phyloP scores from a whole-genome alignment of 352 stramenopile species.

The Ophiocytium majus region DNA sequence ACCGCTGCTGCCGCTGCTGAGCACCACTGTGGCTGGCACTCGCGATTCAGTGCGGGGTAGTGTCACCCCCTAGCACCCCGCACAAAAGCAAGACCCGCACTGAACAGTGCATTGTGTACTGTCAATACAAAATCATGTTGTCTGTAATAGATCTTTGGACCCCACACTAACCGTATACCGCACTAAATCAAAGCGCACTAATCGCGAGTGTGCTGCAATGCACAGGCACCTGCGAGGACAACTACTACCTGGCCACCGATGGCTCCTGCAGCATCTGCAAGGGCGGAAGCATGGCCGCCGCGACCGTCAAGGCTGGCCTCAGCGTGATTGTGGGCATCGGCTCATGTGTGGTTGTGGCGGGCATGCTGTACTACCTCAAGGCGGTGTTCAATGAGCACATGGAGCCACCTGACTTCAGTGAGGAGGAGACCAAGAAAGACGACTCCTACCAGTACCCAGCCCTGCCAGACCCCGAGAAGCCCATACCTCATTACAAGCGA shows the following conservation, averaged over 20 bases:
- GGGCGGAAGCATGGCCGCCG: neutral
- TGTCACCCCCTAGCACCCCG: too few relatives aligned
- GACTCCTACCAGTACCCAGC: conserved; percentile 14
- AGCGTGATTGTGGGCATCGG: neutral
- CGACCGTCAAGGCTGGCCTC: neutral
- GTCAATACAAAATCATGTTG: too few relatives aligned
- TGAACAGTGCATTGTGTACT: too few relatives aligned
- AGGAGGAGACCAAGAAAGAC: too few relatives aligned
- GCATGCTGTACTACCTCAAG: neutral
- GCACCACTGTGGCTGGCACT: neutral
- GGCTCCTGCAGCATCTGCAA: neutral
- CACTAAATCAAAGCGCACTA: too few relatives aligned
- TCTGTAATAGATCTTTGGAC: too few relatives aligned
- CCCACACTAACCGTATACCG: too few relatives aligned
- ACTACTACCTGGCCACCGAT: neutral
- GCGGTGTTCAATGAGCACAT: neutral
- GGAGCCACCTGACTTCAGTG: neutral
- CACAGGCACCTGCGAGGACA: neutral
- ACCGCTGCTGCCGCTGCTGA: neutral
- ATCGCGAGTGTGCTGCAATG: too few relatives aligned
- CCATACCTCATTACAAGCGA: neutral
- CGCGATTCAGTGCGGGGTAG: too few relatives aligned
- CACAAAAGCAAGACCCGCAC: too few relatives aligned
- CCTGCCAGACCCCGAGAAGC: neutral
- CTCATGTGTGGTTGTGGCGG: neutral